Evolutionary conservation across 1,139 yeast species (phyloP).

Genomic region (Pneumocystis wakefieldiae): DNA sequence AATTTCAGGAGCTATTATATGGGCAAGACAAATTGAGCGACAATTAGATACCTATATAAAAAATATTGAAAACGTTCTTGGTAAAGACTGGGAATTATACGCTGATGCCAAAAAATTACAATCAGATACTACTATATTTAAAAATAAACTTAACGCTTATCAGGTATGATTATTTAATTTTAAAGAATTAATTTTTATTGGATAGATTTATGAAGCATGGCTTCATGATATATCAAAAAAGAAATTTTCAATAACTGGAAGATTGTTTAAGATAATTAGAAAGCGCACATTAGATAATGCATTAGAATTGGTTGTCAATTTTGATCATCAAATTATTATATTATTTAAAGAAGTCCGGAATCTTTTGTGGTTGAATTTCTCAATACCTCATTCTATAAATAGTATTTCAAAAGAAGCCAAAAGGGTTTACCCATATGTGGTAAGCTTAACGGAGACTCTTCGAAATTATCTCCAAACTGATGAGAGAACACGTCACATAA

Average conservation of each 20-base stretch:
- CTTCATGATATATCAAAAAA: slow-evolving; percentile 19
- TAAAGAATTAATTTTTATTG: not conserved
- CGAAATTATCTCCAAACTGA: slow-evolving; percentile 23
- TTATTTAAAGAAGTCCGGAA: slow-evolving; percentile 41
- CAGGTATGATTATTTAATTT: slow-evolving; percentile 9
- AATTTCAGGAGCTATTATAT: slow-evolving; percentile 33
- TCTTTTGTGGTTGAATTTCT: slow-evolving; percentile 39
- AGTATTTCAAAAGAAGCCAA: slow-evolving; percentile 34
- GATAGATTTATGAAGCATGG: slow-evolving; percentile 36
- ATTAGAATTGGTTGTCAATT: slow-evolving; percentile 30
- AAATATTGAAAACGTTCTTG: slow-evolving; percentile 42
- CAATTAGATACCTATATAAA: slow-evolving; percentile 30
- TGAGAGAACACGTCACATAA: slow-evolving; percentile 22
- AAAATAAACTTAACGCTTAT: slow-evolving; percentile 34
- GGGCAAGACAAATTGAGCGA: slow-evolving; percentile 37
- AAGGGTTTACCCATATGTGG: slow-evolving; percentile 44
- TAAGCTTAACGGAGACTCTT: slow-evolving; percentile 38
- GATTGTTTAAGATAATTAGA: slow-evolving; percentile 27
- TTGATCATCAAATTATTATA: slow-evolving; percentile 34
- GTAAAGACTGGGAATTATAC: slow-evolving; percentile 59
- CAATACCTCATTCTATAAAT: slow-evolving; percentile 40
- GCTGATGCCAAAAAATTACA: slow-evolving; percentile 56
- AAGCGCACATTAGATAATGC: slow-evolving; percentile 6
- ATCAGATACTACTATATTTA: slow-evolving; percentile 34
- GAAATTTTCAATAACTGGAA: slow-evolving; percentile 24